These are phyloP conservation scores for Mycena alexandri DNA, from an alignment of 768 basidiomycete species.

Conservation along the genomic window DNA sequence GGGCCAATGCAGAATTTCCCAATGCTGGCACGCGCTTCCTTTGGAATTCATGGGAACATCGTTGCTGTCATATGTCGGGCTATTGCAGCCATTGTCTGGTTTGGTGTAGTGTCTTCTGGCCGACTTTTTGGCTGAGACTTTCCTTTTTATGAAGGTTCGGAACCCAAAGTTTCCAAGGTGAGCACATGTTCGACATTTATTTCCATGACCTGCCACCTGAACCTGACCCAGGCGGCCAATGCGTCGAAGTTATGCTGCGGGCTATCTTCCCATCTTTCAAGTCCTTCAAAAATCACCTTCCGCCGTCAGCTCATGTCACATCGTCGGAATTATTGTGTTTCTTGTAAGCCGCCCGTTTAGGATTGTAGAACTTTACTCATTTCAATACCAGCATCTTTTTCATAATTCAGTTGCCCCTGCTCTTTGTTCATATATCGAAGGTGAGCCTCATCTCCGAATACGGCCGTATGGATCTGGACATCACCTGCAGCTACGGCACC, in stretches of 20 bases:
- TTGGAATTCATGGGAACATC: conserved; percentile 35
- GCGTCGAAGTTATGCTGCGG: conserved; percentile 38
- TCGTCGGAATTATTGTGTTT: conserved; percentile 51
- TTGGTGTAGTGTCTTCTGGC: conserved; percentile 9
- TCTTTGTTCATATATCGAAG: conserved; percentile 39
- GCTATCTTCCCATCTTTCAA: conserved; percentile 40
- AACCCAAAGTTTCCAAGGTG: conserved; percentile 39
- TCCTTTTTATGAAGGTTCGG: conserved; percentile 29
- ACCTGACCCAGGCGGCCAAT: conserved; percentile 36
- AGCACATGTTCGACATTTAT: neutral
- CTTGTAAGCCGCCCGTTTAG: conserved; percentile 13
- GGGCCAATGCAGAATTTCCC: conserved; percentile 36
- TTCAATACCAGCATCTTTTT: conserved; percentile 37
- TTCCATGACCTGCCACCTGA: neutral
- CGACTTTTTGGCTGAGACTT: no score
- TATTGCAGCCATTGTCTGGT: conserved; percentile 35
- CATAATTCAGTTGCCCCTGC: conserved; percentile 38
- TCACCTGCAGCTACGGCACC: conserved; percentile 33
- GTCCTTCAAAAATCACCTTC: conserved; percentile 62
- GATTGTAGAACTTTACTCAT: neutral
- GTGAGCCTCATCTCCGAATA: neutral
- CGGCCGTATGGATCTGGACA: neutral
- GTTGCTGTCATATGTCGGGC: conserved; percentile 39
- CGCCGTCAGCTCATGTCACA: conserved; percentile 60
- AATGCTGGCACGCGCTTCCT: conserved; percentile 36